Conservation (phyloP, 768 basidiomycete species). For the Suillus hirtellus region DNA sequence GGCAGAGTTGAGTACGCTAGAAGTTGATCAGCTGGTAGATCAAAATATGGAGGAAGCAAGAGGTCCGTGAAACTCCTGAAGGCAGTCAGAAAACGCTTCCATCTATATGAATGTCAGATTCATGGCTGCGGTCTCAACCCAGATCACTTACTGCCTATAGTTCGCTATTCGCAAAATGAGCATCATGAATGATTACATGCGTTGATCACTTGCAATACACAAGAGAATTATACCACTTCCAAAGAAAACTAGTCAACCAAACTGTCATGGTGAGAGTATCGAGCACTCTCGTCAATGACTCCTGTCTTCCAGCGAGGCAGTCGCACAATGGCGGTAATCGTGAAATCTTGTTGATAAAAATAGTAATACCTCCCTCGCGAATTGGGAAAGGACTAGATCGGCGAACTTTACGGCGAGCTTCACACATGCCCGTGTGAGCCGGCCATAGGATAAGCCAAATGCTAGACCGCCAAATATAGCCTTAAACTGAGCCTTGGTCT, state of each 20-base stretch:
- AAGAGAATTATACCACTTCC: slow-evolving; percentile 48
- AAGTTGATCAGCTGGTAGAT: slow-evolving; percentile 23
- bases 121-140: not conserved
- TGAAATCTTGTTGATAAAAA: not conserved
- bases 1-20: slow-evolving; percentile 40
- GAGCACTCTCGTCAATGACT: slow-evolving; percentile 12
- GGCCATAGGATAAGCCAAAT: slow-evolving; percentile 22
- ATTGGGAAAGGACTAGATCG: not conserved
- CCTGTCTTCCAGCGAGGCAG: not conserved
- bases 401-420: not conserved
- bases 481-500: slow-evolving; percentile 72
- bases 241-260: slow-evolving; percentile 35
- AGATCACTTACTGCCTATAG: slow-evolving; percentile 10
- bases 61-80: slow-evolving; percentile 40
- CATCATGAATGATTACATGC: not conserved
- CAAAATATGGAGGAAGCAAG: slow-evolving; percentile 28
- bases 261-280: slow-evolving; percentile 20
- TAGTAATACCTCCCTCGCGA: not conserved
- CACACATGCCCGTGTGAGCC: not conserved
- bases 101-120: slow-evolving; percentile 16
- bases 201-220: slow-evolving; percentile 33
- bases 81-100: slow-evolving; percentile 36
- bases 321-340: not conserved
- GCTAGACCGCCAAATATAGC: slow-evolving; percentile 51
- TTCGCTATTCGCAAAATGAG: slow-evolving; percentile 8